These are phyloP conservation scores for Colletotrichum sp. DNA, from an alignment of 2,329 filamentous ascomycete species.

Conservation along the genomic window DNA sequence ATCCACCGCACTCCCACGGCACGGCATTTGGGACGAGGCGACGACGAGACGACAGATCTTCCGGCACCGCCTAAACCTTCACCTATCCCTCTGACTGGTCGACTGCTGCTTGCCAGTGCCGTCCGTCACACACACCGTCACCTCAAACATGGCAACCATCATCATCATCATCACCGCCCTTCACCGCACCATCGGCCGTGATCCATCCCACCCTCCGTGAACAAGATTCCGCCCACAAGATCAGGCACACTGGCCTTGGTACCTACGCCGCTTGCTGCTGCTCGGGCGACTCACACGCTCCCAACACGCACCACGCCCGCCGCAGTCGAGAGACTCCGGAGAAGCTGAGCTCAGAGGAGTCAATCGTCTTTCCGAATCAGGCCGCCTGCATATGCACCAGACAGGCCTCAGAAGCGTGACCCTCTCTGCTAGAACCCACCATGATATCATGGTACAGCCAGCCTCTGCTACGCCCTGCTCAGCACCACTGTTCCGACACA, in stretches of 20 bases:
- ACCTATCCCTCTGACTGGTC: background rate
- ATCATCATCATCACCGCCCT: background rate
- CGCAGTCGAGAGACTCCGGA: background rate
- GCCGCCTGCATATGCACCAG: slow-evolving; percentile 16
- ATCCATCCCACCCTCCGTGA: background rate
- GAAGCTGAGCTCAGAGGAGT: background rate
- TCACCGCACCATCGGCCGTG: background rate
- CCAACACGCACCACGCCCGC: background rate
- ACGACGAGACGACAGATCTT: background rate
- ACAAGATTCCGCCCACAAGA: slow-evolving; percentile 1
- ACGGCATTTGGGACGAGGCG: background rate
- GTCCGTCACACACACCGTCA: background rate
- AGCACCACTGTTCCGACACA: background rate
- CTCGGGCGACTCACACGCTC: background rate
- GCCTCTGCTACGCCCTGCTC: background rate
- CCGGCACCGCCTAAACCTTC: background rate
- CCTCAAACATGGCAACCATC: background rate
- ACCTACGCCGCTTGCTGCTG: background rate
- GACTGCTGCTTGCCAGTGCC: background rate
- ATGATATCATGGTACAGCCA: slow-evolving; percentile 21
- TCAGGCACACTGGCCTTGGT: background rate
- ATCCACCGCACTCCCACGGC: background rate
- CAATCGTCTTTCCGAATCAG: slow-evolving; percentile 10
- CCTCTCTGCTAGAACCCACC: slow-evolving; percentile 5
- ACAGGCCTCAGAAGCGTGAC: slow-evolving; percentile 14